Percentiles rank a stretch among this genome's conserved stretches.
Conservation (phyloP, 2,329 filamentous ascomycete genomes). For the Sporothrix dimorphospora region DNA sequence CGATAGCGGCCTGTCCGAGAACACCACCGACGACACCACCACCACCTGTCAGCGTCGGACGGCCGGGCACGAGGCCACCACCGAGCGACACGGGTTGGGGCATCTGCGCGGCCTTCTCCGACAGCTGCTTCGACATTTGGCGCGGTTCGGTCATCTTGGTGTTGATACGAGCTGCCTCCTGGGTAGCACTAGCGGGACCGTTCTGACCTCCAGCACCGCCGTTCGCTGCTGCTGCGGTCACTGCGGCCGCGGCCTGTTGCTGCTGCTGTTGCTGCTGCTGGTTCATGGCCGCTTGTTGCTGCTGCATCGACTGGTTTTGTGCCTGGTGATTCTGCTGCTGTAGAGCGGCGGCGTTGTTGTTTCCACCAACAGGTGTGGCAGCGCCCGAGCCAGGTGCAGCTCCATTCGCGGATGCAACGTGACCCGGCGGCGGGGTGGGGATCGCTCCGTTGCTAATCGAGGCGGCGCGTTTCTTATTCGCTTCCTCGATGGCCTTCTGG, state of each 20-base stretch:
- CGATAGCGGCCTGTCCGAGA: constrained; percentile 83
- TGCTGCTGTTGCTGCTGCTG: constrained; percentile 80
- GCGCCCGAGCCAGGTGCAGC: not conserved
- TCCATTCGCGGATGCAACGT: constrained; percentile 23
- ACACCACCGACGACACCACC: constrained; percentile 77
- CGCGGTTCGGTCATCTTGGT: constrained; percentile 63
- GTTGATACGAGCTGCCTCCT: constrained; percentile 28
- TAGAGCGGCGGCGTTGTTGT: constrained; percentile 27
- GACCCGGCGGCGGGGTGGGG: constrained; percentile 23
- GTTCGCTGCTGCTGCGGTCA: constrained; percentile 4
- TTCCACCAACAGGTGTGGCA: constrained; percentile 20
- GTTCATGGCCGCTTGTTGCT: constrained; percentile 51
- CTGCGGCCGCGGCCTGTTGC: constrained; percentile 47
- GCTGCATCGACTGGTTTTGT: constrained; percentile 34
- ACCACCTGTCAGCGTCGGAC: constrained; percentile 84
- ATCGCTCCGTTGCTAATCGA: constrained; percentile 29
- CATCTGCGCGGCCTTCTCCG: constrained; percentile 66
- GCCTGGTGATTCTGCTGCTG: constrained; percentile 25
- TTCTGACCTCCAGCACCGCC: not conserved
- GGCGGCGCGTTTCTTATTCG: constrained; percentile 46
- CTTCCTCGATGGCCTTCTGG: constrained; percentile 53
- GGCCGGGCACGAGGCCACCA: constrained; percentile 63
- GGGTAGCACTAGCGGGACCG: not conserved
- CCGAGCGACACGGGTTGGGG: constrained; percentile 74
- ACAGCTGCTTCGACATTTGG: constrained; percentile 80